Evolutionary conservation across 1,284 basidiomycete species (phyloP).

Genomic region (Clitocybe nebularis): DNA sequence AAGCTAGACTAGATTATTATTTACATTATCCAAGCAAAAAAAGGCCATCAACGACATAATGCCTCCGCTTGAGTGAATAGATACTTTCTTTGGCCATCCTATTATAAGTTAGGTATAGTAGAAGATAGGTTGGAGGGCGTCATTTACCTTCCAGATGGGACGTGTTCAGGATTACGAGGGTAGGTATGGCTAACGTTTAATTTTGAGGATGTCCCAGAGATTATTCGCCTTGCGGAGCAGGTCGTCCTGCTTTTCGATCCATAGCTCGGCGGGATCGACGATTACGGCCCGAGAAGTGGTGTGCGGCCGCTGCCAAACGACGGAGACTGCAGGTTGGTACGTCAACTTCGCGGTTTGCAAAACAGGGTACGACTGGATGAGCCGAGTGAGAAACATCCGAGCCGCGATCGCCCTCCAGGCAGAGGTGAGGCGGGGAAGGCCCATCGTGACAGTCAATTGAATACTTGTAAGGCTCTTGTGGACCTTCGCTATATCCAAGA

Average conservation of each 20-base stretch:
- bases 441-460: slow-evolving; percentile 13
- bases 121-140: no score
- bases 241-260: slow-evolving; percentile 14
- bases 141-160: no score
- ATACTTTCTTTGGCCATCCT: no score
- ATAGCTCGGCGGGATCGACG: slow-evolving; percentile 8
- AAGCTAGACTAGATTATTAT: slow-evolving; percentile 12
- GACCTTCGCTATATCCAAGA: slow-evolving; percentile 8
- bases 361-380: slow-evolving; percentile 13
- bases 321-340: slow-evolving; percentile 14
- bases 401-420: slow-evolving; percentile 13
- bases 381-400: slow-evolving; percentile 12
- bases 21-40: no score
- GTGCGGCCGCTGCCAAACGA: slow-evolving; percentile 14
- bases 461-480: slow-evolving; percentile 13
- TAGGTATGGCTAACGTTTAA: no score
- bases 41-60: no score
- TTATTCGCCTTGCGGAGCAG: background rate
- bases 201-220: background rate
- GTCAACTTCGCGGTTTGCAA: slow-evolving; percentile 13
- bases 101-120: no score
- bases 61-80: no score
- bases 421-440: slow-evolving; percentile 13
- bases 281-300: background rate
- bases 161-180: no score